Evolutionary conservation across 768 basidiomycete genomes (phyloP), one percentile per base, ranked within the genome.

Genomic region (Lactarius quietus): DNA sequence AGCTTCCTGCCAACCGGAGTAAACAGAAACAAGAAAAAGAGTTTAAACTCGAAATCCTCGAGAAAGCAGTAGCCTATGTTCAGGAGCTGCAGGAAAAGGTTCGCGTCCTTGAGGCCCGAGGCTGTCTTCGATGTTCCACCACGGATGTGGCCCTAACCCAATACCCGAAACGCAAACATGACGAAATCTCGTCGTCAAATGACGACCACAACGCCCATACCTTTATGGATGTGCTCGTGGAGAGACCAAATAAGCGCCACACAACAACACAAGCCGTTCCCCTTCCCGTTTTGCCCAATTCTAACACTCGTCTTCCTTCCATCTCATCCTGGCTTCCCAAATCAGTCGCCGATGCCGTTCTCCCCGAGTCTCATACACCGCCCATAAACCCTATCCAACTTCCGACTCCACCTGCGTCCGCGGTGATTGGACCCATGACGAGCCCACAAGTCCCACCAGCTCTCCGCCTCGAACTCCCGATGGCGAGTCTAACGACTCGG

Each of bases 1-100:
- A 68, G 56, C 28, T 48, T 15, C 23, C 23, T 28, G 48, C 48
- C 26, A 41, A 26, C n/a, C 62, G 64, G 39, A 45, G 36, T 20
- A 61, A 58, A 51, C 55, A 57, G 55, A 61, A 26, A 12, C 63
- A 70, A 54, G 69, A 70, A 59, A 70, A 70, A 39, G 69, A 70
- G 51, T 70, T 70, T 35, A 70, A 70, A 61, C 63, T 70, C 20
- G 69, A 70, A 57, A 61, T 70, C n/a, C 67, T 70, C 26, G 66
- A 68, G 33, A 64, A 63, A 39, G 68, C 64, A n/a, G 69, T 70
- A 17, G 15, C 43, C 28, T 70, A 70, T 41, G 69, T 70, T 10
- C 69, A 70, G 67, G 69, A 70, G 35, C 56, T 70, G 18, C 69
- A 70, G 64, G 67, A 68, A 48, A 61, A 62, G 36, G 35, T 70